Percentiles rank a stretch among this genome's conserved stretches.
Evolutionary conservation across 1,139 yeast species (phyloP).

Genomic region (Diutina mesorugosa): DNA sequence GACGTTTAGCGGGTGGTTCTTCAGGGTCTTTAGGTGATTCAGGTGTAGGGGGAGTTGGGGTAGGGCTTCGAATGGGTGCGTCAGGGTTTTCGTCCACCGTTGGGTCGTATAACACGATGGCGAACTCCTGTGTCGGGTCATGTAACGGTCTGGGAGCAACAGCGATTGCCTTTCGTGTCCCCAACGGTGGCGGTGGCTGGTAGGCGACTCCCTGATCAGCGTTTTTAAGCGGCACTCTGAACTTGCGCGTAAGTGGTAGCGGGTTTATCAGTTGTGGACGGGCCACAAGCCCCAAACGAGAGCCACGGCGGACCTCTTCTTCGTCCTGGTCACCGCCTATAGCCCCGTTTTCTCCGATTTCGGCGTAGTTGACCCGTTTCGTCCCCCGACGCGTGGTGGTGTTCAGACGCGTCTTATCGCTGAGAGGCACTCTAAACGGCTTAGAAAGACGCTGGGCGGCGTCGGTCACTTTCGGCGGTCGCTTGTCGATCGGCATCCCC

Average conservation of each 20-base stretch:
- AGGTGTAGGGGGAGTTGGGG: neutral
- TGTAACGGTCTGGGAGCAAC: slow-evolving; percentile 82
- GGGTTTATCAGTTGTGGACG: neutral
- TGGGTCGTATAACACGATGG: slow-evolving; percentile 91
- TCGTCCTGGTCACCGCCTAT: neutral
- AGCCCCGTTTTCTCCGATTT: neutral
- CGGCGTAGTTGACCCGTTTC: slow-evolving; percentile 9
- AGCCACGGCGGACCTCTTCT: neutral
- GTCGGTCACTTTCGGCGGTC: slow-evolving; percentile 28
- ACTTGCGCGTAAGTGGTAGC: neutral
- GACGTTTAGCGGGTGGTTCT: slow-evolving; percentile 14
- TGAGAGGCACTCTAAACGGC: slow-evolving; percentile 33
- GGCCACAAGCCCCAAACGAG: neutral
- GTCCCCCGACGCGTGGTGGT: slow-evolving; percentile 7
- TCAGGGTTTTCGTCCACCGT: slow-evolving; percentile 61
- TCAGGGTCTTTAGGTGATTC: slow-evolving; percentile 7
- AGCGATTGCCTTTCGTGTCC: slow-evolving; percentile 57
- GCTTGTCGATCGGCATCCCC: slow-evolving; percentile 26
- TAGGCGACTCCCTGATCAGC: neutral
- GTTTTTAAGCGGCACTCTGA: neutral
- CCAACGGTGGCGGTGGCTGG: slow-evolving; percentile 61
- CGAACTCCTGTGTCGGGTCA: slow-evolving; percentile 88
- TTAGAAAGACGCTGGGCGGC: slow-evolving; percentile 21
- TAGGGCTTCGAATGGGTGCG: neutral
- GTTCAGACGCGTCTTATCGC: slow-evolving; percentile 9